These are phyloP conservation scores for Glebionis coronaria DNA, from an alignment of 129 eudicot genomes.

Conservation along the genomic window DNA sequence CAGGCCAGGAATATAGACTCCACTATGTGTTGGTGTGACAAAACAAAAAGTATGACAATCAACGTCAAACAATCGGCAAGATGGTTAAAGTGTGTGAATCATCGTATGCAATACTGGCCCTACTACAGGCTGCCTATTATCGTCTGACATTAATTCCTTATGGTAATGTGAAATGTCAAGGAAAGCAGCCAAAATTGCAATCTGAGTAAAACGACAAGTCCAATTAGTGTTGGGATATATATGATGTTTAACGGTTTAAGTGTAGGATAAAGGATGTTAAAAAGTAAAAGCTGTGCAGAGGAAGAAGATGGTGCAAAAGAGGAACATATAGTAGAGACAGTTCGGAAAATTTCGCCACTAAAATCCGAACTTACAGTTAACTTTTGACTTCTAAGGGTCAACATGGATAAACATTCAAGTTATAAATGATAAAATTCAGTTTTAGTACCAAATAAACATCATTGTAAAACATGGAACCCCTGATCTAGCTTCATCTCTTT, in stretches of 20 bases:
- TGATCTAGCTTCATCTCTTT: constrained; percentile 48
- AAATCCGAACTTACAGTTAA: neutral
- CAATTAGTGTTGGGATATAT: neutral
- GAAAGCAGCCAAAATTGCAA: neutral
- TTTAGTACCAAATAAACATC: neutral
- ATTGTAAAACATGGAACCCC: neutral
- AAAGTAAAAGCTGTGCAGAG: neutral
- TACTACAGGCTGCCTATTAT: neutral
- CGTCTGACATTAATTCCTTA: neutral
- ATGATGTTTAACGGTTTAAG: too few species aligned
- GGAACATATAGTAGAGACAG: neutral
- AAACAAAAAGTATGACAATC: constrained; percentile 2
- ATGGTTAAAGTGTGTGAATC: neutral
- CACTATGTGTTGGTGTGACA: neutral
- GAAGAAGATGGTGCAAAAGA: neutral
- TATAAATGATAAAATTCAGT: too few species aligned
- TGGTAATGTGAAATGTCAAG: neutral
- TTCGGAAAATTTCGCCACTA: neutral
- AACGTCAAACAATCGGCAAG: neutral
- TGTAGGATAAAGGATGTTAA: constrained; percentile 3
- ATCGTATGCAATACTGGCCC: neutral
- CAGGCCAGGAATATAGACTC: constrained; percentile 1
- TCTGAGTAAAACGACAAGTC: neutral
- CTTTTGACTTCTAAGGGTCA: neutral
- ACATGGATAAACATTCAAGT: neutral